Evolutionary conservation across 2,329 filamentous ascomycete species (phyloP).

Genomic region (Apiospora saccharicola): DNA sequence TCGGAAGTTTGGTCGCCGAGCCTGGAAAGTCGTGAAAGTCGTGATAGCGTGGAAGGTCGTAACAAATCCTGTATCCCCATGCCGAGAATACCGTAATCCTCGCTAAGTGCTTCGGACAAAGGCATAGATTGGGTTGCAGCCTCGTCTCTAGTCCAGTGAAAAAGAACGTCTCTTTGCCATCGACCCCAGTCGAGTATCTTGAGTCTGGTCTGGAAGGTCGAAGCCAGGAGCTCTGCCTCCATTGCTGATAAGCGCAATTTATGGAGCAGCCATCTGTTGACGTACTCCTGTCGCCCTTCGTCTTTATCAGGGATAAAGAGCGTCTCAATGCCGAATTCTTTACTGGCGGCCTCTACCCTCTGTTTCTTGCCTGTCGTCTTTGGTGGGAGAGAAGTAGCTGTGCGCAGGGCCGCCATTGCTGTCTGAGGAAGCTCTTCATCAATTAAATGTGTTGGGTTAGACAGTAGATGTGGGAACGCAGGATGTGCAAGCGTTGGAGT

Average conservation of each 20-base stretch:
- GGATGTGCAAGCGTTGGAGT: conserved; percentile 46
- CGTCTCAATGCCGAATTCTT: conserved; percentile 56
- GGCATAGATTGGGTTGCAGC: conserved; percentile 34
- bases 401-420: conserved; percentile 49
- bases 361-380: conserved; percentile 44
- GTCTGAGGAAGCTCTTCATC: conserved; percentile 46
- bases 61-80: conserved; percentile 1
- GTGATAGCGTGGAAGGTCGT: background rate
- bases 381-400: conserved; percentile 47
- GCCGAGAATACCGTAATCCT: conserved; percentile 28
- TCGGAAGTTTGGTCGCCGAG: background rate
- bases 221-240: conserved; percentile 53
- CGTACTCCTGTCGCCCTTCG: conserved; percentile 52
- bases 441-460: conserved; percentile 56
- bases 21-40: background rate
- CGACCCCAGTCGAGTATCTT: conserved; percentile 43
- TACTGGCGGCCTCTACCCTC: conserved; percentile 51
- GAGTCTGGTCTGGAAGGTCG: conserved; percentile 40
- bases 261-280: conserved; percentile 62
- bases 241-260: conserved; percentile 55
- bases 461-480: conserved; percentile 55
- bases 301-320: conserved; percentile 47
- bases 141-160: conserved; percentile 50
- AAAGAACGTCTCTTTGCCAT: conserved; percentile 53
- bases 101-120: conserved; percentile 31